Percentiles rank a stretch among this genome's conserved stretches.
phyloP scores from a whole-genome alignment of 176 grass and related monocot genomes.

The Zea luxurians region DNA sequence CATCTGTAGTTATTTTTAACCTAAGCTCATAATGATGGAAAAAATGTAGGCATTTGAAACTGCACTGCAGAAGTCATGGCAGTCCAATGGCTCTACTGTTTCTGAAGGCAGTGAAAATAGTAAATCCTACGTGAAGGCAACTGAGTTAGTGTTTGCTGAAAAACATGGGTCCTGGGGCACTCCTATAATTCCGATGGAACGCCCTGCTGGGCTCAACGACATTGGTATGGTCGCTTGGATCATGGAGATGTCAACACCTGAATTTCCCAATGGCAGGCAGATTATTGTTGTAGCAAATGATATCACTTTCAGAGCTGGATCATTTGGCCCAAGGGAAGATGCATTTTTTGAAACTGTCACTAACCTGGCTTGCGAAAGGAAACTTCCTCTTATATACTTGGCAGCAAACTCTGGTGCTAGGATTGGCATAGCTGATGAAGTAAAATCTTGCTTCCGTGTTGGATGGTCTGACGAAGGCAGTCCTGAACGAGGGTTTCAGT shows the following conservation, averaged over 20 bases:
- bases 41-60: conserved; percentile 90
- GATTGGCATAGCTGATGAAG: conserved; percentile 88
- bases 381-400: conserved; percentile 93
- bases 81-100: conserved; percentile 24
- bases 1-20: conserved; percentile 2
- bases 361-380: conserved; percentile 81
- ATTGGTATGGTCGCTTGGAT: conserved; percentile 94
- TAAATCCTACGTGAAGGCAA: conserved; percentile 60
- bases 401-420: conserved; percentile 94
- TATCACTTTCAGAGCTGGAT: conserved; percentile 87
- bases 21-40: conserved; percentile 24
- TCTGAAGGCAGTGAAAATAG: conserved; percentile 35
- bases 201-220: conserved; percentile 78
- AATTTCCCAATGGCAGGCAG: conserved; percentile 80
- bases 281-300: conserved; percentile 94
- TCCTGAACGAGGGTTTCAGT: conserved; percentile 83
- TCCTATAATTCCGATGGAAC: conserved; percentile 60
- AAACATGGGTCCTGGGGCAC: conserved; percentile 75
- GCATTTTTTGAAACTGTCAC: conserved; percentile 97
- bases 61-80: conserved; percentile 68
- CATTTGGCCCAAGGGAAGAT: conserved; percentile 96
- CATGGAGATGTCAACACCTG: conserved; percentile 89
- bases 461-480: conserved; percentile 73
- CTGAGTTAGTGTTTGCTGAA: conserved; percentile 74
- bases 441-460: conserved; percentile 91